Evolutionary conservation across 2,329 filamentous ascomycete genomes (phyloP).

Genomic region (Aspergillus terreus): DNA sequence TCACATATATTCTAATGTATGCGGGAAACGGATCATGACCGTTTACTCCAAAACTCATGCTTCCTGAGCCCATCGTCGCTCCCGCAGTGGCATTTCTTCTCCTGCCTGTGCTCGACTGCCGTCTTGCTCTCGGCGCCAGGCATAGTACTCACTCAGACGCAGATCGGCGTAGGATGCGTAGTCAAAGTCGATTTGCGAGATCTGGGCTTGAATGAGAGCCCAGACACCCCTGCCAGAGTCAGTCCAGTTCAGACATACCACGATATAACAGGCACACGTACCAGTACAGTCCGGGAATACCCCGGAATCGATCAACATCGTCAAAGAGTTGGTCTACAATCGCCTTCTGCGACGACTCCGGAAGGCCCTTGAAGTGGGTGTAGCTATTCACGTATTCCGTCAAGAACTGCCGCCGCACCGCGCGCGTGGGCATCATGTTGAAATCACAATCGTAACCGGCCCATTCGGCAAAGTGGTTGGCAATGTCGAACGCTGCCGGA

Average conservation of each 20-base stretch:
- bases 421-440: slow-evolving; percentile 71
- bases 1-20: too few relatives aligned
- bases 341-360: slow-evolving; percentile 48
- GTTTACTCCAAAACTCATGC: slow-evolving; percentile 14
- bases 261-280: slow-evolving; percentile 18
- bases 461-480: slow-evolving; percentile 99
- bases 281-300: slow-evolving; percentile 82
- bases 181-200: slow-evolving; percentile 95
- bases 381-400: slow-evolving; percentile 78
- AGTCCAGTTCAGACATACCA: background rate
- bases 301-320: slow-evolving; percentile 84
- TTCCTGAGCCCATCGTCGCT: slow-evolving; percentile 73
- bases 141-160: slow-evolving; percentile 86
- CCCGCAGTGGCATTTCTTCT: slow-evolving; percentile 66
- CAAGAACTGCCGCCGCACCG: slow-evolving; percentile 76
- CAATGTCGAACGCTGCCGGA: slow-evolving; percentile 90
- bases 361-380: slow-evolving; percentile 47
- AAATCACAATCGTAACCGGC: slow-evolving; percentile 95
- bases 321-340: slow-evolving; percentile 67
- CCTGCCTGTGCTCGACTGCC: slow-evolving; percentile 55
- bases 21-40: too few relatives aligned
- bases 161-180: slow-evolving; percentile 88
- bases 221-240: slow-evolving; percentile 77
- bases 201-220: slow-evolving; percentile 90
- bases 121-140: slow-evolving; percentile 73